Evolutionary conservation across 2,329 filamentous ascomycete species (phyloP), one percentile per base, ranked within the genome.

Genomic region (Neonectria coccinea): DNA sequence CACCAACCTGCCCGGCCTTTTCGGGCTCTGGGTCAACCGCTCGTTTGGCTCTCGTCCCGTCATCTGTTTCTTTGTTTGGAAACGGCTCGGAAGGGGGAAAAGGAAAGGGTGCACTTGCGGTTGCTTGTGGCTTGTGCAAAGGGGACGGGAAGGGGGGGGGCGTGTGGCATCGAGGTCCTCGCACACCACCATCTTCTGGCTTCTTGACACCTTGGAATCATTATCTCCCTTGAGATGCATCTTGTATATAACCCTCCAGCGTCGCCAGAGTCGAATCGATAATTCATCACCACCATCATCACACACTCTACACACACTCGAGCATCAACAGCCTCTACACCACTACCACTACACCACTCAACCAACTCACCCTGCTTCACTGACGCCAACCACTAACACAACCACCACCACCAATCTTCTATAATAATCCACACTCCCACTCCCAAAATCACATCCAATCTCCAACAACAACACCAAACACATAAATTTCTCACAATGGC

Each of bases 401-500:
- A 56, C 39, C 27, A 31, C 27, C 42, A 51, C 44, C 56, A 31
- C 20, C 33, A 51, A 50, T 27, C 25, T 39, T 47, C 59, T 27
- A 45, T 31, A 56, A 52, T 9, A 50, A 22, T 27, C 42, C n/a
- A n/a, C 18, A 44, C n/a, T n/a, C 48, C 51, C 39, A 45, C 60
- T 29, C 47, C 16, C 8, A 22, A 31, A 36, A 33, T 20, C 31
- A 58, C 47, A 18, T 39, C 36, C n/a, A 42, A 18, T 8, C 12
- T 18, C 33, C 47, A 50, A 64, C 20, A 3, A 4, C 25, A 33
- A 29, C 29, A 29, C 48, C 25, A 25, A 25, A 59, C 48, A 62
- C 47, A 59, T 52, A 45, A 29, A 65, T 33, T 54, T 39, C 36
- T 36, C 42, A 63, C 70, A 77, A 77, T 77, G 75, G 75, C 75